Evolutionary conservation across 192 early-diverging fungal species (phyloP).

Genomic region (Coemansia sp.): DNA sequence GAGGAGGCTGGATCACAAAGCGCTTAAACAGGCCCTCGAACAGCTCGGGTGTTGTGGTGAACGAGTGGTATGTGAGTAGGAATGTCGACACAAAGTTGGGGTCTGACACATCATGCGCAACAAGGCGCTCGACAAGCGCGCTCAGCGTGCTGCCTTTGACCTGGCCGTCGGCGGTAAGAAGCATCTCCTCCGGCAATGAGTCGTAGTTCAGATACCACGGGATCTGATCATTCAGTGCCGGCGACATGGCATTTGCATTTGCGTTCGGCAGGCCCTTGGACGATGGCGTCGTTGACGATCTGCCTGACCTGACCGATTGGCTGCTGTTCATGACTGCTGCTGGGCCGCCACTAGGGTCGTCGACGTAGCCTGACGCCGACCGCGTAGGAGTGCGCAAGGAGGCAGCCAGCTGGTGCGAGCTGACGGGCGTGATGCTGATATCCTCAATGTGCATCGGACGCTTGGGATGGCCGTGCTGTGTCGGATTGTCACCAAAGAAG

Average conservation of each 20-base stretch:
- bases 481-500: conserved; percentile 63
- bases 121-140: conserved; percentile 86
- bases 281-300: conserved; percentile 30
- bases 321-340: conserved; percentile 17
- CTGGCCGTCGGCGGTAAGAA: conserved; percentile 82
- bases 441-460: conserved; percentile 32
- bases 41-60: conserved; percentile 76
- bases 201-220: conserved; percentile 85
- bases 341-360: conserved; percentile 18
- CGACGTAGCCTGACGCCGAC: conserved; percentile 21
- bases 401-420: conserved; percentile 21
- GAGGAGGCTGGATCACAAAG: conserved; percentile 76
- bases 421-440: conserved; percentile 30
- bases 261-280: conserved; percentile 24
- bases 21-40: conserved; percentile 72
- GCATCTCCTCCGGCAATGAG: conserved; percentile 67
- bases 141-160: conserved; percentile 88
- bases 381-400: conserved; percentile 36
- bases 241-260: conserved; percentile 14
- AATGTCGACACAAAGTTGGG: conserved; percentile 83
- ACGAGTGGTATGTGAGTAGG: conserved; percentile 92
- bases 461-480: conserved; percentile 23
- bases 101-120: conserved; percentile 82
- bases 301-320: conserved; percentile 33
- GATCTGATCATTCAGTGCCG: conserved; percentile 40